Evolutionary conservation across 1,139 yeast species (phyloP), one percentile per base, ranked within the genome.

Genomic region (Pneumocystis canis): DNA sequence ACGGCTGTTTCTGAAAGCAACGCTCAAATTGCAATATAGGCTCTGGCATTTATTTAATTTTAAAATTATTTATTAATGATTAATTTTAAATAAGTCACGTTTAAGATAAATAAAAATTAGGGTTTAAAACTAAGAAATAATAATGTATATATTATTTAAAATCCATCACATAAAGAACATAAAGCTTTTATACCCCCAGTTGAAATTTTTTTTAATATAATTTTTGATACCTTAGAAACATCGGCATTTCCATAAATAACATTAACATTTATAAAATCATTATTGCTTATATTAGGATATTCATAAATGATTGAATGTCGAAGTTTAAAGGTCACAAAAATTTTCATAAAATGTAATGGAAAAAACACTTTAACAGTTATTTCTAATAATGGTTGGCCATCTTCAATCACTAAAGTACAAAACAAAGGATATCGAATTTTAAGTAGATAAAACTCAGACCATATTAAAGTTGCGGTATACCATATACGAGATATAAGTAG

Each of bases 1-100:
- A 37, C 58, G 66, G 66, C 53, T 65, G 66, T 95, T 92, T 94
- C 87, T 92, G 98, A 96, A 86, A 92, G 88, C 98, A 98, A 84
- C 96, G 92, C 85, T 94, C 98, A 79, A 97, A 87, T 87, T 92
- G 99, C 83, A 94, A 47, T 47, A 47, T 9, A 47, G 14, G 54
- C n/a, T 47, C 54, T 25, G 54, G 30, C 54, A 47, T 47, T 25
- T 25, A 47, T 28, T 4, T 11, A 5, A 57, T 4, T 35, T 20
- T 16, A 37, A 16, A 37, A 35, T 3, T 20, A 9, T 28, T 39
- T 56, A 18, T 20, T 37, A 28, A 14, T 11, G 4, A 20, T 20
- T 11, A 30, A 28, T 20, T 35, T 28, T 57, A 11, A 9, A 20
- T 25, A 57, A 57, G 41, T 57, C 59, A 57, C 59, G 18, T 33